phyloP scores from a whole-genome alignment of 176 grass and related monocot genomes.

The Coix lacrymajobi region DNA sequence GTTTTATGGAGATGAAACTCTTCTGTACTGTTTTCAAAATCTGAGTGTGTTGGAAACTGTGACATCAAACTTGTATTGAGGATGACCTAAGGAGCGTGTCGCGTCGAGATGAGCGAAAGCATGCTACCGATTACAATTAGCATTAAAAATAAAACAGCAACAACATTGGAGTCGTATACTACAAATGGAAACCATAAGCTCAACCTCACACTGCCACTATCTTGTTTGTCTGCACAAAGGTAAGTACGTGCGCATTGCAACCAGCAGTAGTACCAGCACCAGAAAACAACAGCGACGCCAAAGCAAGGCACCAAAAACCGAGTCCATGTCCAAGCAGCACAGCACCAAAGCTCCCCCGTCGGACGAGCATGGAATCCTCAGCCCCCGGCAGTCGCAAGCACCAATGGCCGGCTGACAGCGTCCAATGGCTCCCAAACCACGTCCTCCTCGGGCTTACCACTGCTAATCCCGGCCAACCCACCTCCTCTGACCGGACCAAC shows the following conservation, averaged over 20 bases:
- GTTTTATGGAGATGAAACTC: too few relatives aligned
- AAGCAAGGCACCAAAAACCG: background rate
- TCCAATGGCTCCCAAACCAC: background rate
- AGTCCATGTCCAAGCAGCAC: background rate
- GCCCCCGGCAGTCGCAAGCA: background rate
- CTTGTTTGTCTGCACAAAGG: background rate
- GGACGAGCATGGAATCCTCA: constrained; percentile 1
- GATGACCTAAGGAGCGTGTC: too few relatives aligned
- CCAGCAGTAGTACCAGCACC: too few relatives aligned
- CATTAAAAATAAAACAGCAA: background rate
- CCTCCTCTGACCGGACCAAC: constrained; percentile 6
- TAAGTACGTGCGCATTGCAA: background rate
- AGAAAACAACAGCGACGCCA: background rate
- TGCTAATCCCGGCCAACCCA: background rate
- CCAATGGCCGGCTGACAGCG: background rate
- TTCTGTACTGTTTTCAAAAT: too few relatives aligned
- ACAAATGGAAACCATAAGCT: background rate
- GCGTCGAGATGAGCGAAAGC: background rate
- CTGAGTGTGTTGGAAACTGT: too few relatives aligned
- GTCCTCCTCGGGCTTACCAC: background rate
- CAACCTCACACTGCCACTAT: background rate
- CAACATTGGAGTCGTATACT: background rate
- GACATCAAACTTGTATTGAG: too few relatives aligned
- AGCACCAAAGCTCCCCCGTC: background rate
- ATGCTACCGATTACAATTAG: background rate